phyloP scores from a whole-genome alignment of 2,329 filamentous ascomycete species.

The Fusarium virguliforme region DNA sequence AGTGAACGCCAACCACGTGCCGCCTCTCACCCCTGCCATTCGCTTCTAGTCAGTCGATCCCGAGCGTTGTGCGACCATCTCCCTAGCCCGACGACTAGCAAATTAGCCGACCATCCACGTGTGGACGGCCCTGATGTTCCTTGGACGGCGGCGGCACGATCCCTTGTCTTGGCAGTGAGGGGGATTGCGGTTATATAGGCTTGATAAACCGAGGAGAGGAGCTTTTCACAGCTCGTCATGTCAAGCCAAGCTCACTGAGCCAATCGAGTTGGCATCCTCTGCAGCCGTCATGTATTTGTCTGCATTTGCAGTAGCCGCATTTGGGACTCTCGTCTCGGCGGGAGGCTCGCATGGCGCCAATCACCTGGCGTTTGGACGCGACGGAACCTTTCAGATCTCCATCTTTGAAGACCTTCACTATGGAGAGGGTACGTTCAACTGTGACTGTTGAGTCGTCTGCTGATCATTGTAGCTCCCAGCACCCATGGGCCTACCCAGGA shows the following conservation, averaged over 20 bases:
- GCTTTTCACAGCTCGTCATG: background rate
- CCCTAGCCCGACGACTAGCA: constrained; percentile 2
- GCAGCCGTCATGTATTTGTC: background rate
- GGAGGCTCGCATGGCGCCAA: constrained; percentile 2
- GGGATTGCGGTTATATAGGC: background rate
- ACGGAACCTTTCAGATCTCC: constrained; percentile 68
- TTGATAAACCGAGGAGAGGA: background rate
- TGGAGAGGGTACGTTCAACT: constrained; percentile 70
- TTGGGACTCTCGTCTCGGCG: constrained; percentile 12
- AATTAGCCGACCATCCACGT: constrained; percentile 9
- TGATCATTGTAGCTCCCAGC: constrained; percentile 18
- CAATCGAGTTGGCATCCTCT: background rate
- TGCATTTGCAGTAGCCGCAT: background rate
- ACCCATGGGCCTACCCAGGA: constrained; percentile 34
- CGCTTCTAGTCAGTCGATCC: background rate
- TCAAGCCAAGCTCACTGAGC: background rate
- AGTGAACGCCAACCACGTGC: background rate
- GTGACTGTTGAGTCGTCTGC: fast-evolving
- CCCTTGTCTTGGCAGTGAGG: constrained; percentile 1
- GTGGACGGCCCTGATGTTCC: background rate
- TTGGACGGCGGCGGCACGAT: background rate
- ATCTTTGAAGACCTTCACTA: constrained; percentile 82
- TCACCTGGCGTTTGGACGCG: constrained; percentile 55
- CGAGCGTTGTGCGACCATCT: background rate
- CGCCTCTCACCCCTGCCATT: background rate